A percentile compares a stretch with the other conserved stretches of the same genome.
These are phyloP conservation scores for Phylloboletellus chloephorus DNA, from an alignment of 1,284 basidiomycete species.

Conservation along the genomic window DNA sequence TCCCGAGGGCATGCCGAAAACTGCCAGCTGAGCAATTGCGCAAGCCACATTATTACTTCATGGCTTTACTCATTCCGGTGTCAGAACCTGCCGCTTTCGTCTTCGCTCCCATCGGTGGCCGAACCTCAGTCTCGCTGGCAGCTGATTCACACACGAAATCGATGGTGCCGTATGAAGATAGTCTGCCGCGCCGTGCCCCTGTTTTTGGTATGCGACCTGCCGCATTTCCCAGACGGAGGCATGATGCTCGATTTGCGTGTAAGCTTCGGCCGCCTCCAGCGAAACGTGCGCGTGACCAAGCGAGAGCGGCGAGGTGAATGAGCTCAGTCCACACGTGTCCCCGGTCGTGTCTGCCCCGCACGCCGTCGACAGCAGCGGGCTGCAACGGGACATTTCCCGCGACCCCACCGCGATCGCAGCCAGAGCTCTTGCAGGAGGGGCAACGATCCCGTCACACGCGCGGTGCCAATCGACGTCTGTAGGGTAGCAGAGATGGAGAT, in stretches of 20 bases:
- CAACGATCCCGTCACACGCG: conserved; percentile 12
- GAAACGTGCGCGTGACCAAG: conserved; percentile 11
- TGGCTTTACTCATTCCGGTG: conserved; percentile 13
- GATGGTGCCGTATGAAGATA: conserved; percentile 9
- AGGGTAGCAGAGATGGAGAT: conserved; percentile 7
- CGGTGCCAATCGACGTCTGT: conserved; percentile 13
- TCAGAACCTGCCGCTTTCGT: conserved; percentile 3
- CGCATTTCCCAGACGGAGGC: conserved; percentile 4
- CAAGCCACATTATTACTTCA: conserved; percentile 21
- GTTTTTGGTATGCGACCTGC: conserved; percentile 18
- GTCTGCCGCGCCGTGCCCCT: conserved; percentile 13
- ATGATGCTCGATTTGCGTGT: conserved; percentile 12
- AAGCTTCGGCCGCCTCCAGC: conserved; percentile 3
- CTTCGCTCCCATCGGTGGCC: conserved; percentile 15
- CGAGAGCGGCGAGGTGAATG: background rate
- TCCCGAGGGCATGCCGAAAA: conserved; percentile 24
- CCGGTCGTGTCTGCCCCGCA: conserved; percentile 2
- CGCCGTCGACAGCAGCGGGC: too few species aligned
- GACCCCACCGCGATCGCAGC: conserved; percentile 26
- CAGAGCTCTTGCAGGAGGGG: conserved; percentile 12
- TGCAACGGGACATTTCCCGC: too few species aligned
- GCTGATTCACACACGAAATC: conserved; percentile 21
- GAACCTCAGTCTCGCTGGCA: conserved; percentile 16
- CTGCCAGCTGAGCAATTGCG: conserved; percentile 11
- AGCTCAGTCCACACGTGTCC: conserved; percentile 10